Evolutionary conservation across 352 stramenopile genomes (phyloP).

Genomic region (Halophytophthora batemanensis): DNA sequence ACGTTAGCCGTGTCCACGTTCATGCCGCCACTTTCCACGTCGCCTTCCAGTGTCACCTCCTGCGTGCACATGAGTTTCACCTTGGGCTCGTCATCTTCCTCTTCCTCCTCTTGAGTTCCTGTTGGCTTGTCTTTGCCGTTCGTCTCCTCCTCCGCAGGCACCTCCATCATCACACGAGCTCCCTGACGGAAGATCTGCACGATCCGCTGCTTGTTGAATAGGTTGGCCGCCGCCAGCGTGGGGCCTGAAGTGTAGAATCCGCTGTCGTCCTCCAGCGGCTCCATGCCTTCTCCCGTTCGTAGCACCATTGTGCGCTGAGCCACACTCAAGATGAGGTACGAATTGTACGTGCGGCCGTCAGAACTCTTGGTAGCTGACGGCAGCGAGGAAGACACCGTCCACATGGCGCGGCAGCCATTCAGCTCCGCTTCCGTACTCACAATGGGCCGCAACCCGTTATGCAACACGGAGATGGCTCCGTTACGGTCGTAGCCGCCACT

Average conservation of each 20-base stretch:
- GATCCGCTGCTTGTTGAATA: conserved; percentile 82
- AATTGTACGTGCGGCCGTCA: conserved; percentile 62
- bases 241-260: conserved; percentile 82
- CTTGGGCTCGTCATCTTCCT: conserved; percentile 55
- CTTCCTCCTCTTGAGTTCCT: conserved; percentile 32
- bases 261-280: conserved; percentile 78
- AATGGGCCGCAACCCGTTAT: conserved; percentile 80
- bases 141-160: conserved; percentile 33
- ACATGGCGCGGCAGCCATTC: conserved; percentile 82
- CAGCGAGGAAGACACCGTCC: conserved; percentile 75
- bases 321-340: conserved; percentile 81
- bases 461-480: conserved; percentile 69
- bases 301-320: conserved; percentile 84
- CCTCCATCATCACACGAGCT: conserved; percentile 77
- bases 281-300: conserved; percentile 79
- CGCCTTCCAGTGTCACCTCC: conserved; percentile 78
- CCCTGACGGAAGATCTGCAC: conserved; percentile 87
- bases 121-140: conserved; percentile 20
- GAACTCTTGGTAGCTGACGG: conserved; percentile 39
- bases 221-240: conserved; percentile 71
- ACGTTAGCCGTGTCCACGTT: conserved; percentile 73
- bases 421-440: conserved; percentile 80
- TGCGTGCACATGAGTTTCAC: conserved; percentile 78
- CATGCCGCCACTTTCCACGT: conserved; percentile 80
- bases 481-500: conserved; percentile 63